Evolutionary conservation across 2,329 filamentous ascomycete species (phyloP).

Genomic region (Cordyceps farinosa): DNA sequence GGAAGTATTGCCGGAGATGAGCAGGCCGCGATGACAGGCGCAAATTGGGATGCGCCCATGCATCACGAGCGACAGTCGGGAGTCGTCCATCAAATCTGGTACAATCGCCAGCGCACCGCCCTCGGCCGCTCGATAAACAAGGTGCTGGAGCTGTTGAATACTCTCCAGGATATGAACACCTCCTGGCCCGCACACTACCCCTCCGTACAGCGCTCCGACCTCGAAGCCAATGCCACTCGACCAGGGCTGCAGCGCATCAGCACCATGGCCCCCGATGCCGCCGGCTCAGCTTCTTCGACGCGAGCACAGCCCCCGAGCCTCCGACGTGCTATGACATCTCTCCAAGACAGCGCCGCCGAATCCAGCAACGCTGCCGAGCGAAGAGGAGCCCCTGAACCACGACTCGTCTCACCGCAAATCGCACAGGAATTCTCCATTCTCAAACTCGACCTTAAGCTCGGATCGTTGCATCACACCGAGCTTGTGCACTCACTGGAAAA

Average conservation of each 20-base stretch:
- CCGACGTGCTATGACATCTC: conserved; percentile 68
- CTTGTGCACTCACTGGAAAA: conserved; percentile 95
- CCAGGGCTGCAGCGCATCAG: conserved; percentile 26
- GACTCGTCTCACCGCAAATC: conserved; percentile 86
- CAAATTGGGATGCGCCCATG: conserved; percentile 45
- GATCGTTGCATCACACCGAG: conserved; percentile 79
- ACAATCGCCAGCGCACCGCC: conserved; percentile 85
- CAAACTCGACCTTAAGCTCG: conserved; percentile 91
- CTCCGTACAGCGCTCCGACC: conserved; percentile 63
- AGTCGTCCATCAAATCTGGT: conserved; percentile 89
- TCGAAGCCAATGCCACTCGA: conserved; percentile 62
- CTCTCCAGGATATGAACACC: conserved; percentile 82
- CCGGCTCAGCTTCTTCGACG: conserved; percentile 34
- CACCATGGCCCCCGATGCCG: conserved; percentile 42
- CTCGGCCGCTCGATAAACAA: conserved; percentile 84
- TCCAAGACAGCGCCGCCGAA: conserved; percentile 57
- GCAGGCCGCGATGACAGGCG: conserved; percentile 43
- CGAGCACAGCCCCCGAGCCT: conserved; percentile 48
- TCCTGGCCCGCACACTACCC: conserved; percentile 96
- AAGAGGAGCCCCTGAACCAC: conserved; percentile 63
- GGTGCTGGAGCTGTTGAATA: conserved; percentile 78
- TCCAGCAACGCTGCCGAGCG: conserved; percentile 69
- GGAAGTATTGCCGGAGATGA: conserved; percentile 70
- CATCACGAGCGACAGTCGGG: conserved; percentile 58
- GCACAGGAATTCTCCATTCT: conserved; percentile 93